Evolutionary conservation across 2,329 filamentous ascomycete species (phyloP).

Genomic region (Neocucurbitaria cava): DNA sequence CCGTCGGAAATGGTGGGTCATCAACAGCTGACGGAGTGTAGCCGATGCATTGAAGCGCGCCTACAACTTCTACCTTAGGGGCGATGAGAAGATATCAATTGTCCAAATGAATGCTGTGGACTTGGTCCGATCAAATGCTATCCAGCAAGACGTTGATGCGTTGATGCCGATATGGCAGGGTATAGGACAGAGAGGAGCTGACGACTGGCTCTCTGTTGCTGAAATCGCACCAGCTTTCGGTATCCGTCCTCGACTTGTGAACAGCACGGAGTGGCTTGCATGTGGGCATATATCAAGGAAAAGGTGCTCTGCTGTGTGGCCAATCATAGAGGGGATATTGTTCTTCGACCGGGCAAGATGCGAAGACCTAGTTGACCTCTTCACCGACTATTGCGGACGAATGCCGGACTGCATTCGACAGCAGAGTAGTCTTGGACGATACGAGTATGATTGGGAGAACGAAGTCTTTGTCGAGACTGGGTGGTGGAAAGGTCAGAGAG

Average conservation of each 20-base stretch:
- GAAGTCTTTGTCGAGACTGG: not conserved
- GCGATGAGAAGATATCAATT: not conserved
- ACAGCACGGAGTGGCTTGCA: conserved; percentile 5
- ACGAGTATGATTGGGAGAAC: conserved; percentile 2
- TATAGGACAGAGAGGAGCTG: not conserved
- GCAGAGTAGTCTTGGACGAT: not conserved
- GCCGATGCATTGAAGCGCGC: not conserved
- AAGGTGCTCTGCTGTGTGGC: conserved; percentile 2
- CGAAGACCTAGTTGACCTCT: not conserved
- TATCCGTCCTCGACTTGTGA: not conserved
- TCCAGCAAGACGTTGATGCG: not conserved
- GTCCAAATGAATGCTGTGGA: not conserved
- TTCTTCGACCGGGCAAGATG: not conserved
- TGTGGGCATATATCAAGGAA: not conserved
- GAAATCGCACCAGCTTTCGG: not conserved
- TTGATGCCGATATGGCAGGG: not conserved
- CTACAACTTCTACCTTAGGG: not conserved
- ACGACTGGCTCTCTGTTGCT: not conserved
- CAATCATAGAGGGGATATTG: not conserved
- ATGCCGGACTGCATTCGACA: not conserved
- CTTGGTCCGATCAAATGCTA: not conserved
- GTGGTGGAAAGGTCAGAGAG: not conserved
- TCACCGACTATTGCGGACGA: not conserved
- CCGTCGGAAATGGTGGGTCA: no score
- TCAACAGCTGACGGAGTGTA: not conserved